phyloP scores from a whole-genome alignment of 2,329 filamentous ascomycete genomes.

The Diaporthe sp. region DNA sequence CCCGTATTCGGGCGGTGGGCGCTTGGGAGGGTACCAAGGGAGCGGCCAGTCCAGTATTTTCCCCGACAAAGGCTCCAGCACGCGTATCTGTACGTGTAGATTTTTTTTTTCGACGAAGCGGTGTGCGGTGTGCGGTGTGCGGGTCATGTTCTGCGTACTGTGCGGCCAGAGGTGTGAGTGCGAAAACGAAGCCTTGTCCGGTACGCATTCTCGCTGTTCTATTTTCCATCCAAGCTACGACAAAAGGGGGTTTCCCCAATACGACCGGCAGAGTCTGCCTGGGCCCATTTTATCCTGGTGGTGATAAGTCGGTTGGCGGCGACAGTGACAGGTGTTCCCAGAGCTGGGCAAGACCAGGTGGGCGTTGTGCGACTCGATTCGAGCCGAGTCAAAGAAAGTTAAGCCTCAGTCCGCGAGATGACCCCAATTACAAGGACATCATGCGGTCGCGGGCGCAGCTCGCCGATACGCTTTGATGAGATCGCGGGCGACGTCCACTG shows the following conservation, averaged over 20 bases:
- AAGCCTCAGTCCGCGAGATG: conserved; percentile 32
- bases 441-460: conserved; percentile 22
- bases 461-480: conserved; percentile 29
- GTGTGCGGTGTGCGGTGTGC: conserved; percentile 19
- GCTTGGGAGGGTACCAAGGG: not conserved
- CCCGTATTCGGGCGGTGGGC: conserved; percentile 13
- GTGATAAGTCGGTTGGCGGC: not conserved
- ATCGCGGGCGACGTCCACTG: conserved; percentile 16
- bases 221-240: not conserved
- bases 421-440: conserved; percentile 28
- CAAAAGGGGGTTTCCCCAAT: not conserved
- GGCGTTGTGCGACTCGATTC: not conserved
- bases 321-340: not conserved
- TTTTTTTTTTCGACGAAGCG: conserved; percentile 4
- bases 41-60: conserved; percentile 2
- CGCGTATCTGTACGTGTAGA: conserved; percentile 12
- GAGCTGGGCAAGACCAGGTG: not conserved
- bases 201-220: not conserved
- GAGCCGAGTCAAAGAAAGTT: conserved; percentile 22
- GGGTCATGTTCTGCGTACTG: conserved; percentile 20
- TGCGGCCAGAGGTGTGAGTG: conserved; percentile 8
- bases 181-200: conserved; percentile 13
- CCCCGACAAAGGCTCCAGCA: conserved; percentile 11
- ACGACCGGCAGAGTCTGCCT: not conserved
- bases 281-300: not conserved